A percentile compares a stretch with the other conserved stretches of the same genome.
Evolutionary conservation across 208 protist genomes (phyloP).

Genomic region (Spongospora subterranea): DNA sequence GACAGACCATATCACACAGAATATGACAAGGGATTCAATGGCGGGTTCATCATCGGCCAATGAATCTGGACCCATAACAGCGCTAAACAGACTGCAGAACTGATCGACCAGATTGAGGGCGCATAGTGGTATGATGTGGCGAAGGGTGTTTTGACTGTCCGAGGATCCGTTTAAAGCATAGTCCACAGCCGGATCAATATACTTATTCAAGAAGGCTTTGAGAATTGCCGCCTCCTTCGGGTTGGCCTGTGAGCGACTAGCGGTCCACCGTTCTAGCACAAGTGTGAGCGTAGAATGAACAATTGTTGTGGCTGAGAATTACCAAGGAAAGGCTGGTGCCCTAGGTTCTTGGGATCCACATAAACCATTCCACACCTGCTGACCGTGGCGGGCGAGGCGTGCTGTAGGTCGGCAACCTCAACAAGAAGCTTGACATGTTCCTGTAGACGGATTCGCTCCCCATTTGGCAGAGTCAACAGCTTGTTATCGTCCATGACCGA

Average conservation of each 20-base stretch:
- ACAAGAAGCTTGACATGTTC: constrained; percentile 92
- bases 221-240: constrained; percentile 8
- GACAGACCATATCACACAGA: constrained; percentile 92
- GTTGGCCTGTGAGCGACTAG: background rate
- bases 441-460: constrained; percentile 94
- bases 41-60: constrained; percentile 79
- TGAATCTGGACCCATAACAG: constrained; percentile 77
- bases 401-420: constrained; percentile 97
- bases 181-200: constrained; percentile 59
- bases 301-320: constrained; percentile 1
- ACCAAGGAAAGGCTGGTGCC: constrained; percentile 70
- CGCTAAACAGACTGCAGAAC: constrained; percentile 87
- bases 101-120: constrained; percentile 91
- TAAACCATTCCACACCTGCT: constrained; percentile 98
- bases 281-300: background rate
- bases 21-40: constrained; percentile 92
- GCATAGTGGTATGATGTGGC: constrained; percentile 78
- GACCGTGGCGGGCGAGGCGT: constrained; percentile 98
- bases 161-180: constrained; percentile 34
- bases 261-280: constrained; percentile 13
- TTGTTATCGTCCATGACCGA: constrained; percentile 99
- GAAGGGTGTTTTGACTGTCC: background rate
- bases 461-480: constrained; percentile 97
- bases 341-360: constrained; percentile 95
- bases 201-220: constrained; percentile 23